Percentiles rank a stretch among this genome's conserved stretches.
Evolutionary conservation across 352 stramenopile species (phyloP).

Genomic region (Globisporangium spinosum): DNA sequence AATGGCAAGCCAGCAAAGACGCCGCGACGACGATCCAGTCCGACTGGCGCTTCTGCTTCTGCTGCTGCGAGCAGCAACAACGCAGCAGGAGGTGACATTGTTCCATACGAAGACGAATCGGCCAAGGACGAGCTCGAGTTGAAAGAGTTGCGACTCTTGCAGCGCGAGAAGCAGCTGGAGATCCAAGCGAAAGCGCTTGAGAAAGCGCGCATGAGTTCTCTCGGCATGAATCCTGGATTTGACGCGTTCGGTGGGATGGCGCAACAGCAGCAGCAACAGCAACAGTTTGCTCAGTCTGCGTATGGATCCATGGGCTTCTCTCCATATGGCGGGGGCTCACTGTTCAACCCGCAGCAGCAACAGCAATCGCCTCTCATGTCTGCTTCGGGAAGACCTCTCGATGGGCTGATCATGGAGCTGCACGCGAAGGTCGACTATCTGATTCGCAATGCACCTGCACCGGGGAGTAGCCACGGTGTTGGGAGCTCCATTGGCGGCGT

Average conservation of each 20-base stretch:
- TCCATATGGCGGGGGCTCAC: conserved; percentile 3
- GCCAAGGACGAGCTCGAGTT: conserved; percentile 36
- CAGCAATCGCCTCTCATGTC: conserved; percentile 25
- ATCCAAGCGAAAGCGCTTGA: conserved; percentile 43
- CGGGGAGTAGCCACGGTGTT: conserved; percentile 1
- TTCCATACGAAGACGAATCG: conserved; percentile 38
- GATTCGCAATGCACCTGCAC: conserved; percentile 54
- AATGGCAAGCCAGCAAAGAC: conserved; percentile 22
- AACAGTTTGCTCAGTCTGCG: conserved; percentile 1
- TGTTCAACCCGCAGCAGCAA: conserved; percentile 21
- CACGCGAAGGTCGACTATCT: conserved; percentile 78
- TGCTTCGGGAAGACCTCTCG: conserved; percentile 36
- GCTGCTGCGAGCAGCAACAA: conserved; percentile 15
- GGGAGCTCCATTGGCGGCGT: conserved; percentile 25
- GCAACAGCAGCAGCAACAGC: conserved; percentile 14
- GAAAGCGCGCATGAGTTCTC: conserved; percentile 27
- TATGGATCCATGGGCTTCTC: conserved; percentile 10
- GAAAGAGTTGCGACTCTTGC: conserved; percentile 46
- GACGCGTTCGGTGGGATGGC: conserved; percentile 26
- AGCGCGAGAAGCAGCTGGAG: conserved; percentile 52
- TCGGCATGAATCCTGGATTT: conserved; percentile 17
- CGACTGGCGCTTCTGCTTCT: conserved; percentile 17
- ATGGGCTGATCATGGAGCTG: conserved; percentile 52
- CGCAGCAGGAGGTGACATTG: conserved; percentile 37
- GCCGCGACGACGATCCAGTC: conserved; percentile 32